Conservation (phyloP, 306 rosid species). For the Cicer bijugum region DNA sequence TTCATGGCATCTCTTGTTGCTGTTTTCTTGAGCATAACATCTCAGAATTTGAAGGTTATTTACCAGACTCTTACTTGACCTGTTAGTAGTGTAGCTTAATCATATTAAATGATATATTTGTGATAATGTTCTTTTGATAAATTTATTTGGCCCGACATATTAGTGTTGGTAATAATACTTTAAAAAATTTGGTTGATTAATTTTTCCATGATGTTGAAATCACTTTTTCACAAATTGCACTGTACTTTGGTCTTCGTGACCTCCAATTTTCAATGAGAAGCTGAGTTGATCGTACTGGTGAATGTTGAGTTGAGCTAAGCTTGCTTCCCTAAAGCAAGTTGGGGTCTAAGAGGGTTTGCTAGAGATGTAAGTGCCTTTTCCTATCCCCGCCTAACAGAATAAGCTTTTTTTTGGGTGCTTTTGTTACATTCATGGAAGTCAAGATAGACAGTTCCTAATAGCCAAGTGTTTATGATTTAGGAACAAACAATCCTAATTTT, state of each 20-base stretch:
- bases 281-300: neutral
- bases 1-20: neutral
- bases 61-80: conserved; percentile 25
- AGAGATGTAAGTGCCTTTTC: conserved; percentile 35
- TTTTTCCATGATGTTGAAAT: conserved; percentile 28
- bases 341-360: conserved; percentile 4
- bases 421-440: conserved; percentile 22
- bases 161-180: neutral
- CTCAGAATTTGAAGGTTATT: conserved; percentile 25
- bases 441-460: neutral
- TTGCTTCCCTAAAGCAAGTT: conserved; percentile 12
- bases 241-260: neutral
- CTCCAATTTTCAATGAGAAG: neutral
- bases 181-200: neutral
- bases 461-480: conserved; percentile 5
- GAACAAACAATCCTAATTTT: conserved; percentile 5
- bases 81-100: conserved; percentile 13
- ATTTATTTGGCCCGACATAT: conserved; percentile 17
- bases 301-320: neutral
- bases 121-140: conserved; percentile 24
- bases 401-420: conserved; percentile 34
- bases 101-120: conserved; percentile 7
- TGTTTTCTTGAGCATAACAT: conserved; percentile 21
- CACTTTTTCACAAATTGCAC: neutral
- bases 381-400: conserved; percentile 14